phyloP scores from a whole-genome alignment of 306 rosid genomes.

The Aeschynomene evenia region DNA sequence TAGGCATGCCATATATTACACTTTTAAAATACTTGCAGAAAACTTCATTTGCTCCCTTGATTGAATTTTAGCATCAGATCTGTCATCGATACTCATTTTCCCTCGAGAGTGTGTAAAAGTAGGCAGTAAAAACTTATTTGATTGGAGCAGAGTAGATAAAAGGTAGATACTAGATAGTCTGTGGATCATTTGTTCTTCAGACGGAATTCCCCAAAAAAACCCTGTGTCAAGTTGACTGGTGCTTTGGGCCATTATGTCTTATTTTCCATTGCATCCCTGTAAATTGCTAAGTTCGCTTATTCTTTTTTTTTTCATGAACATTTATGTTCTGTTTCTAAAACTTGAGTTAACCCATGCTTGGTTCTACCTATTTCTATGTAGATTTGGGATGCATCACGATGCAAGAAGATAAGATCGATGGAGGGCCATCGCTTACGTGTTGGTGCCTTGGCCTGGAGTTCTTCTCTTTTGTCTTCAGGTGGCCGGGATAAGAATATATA shows the following conservation, averaged over 20 bases:
- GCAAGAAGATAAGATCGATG: constrained; percentile 83
- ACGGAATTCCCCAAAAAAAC: constrained; percentile 3
- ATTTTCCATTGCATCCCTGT: constrained; percentile 13
- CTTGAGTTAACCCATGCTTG: constrained; percentile 24
- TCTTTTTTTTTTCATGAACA: background rate
- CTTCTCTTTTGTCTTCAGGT: constrained; percentile 87
- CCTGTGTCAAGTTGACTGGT: background rate
- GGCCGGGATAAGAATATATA: constrained; percentile 93
- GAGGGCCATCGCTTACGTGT: constrained; percentile 81
- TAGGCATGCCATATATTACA: background rate
- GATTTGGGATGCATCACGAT: constrained; percentile 96
- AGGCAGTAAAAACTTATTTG: background rate
- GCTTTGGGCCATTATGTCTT: constrained; percentile 3
- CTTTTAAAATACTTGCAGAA: background rate
- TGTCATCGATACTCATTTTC: background rate
- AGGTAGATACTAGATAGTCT: background rate
- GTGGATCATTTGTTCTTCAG: background rate
- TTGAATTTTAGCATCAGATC: background rate
- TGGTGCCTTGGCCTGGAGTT: constrained; percentile 95
- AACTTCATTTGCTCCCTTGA: background rate
- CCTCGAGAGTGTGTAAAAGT: background rate
- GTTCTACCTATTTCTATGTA: constrained; percentile 33
- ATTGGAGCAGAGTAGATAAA: background rate
- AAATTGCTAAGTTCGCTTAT: constrained; percentile 12
- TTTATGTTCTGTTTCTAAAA: constrained; percentile 15